Base-by-base conservation (phyloP, 139 green algal species). In the Spirogloea muscicola region DNA sequence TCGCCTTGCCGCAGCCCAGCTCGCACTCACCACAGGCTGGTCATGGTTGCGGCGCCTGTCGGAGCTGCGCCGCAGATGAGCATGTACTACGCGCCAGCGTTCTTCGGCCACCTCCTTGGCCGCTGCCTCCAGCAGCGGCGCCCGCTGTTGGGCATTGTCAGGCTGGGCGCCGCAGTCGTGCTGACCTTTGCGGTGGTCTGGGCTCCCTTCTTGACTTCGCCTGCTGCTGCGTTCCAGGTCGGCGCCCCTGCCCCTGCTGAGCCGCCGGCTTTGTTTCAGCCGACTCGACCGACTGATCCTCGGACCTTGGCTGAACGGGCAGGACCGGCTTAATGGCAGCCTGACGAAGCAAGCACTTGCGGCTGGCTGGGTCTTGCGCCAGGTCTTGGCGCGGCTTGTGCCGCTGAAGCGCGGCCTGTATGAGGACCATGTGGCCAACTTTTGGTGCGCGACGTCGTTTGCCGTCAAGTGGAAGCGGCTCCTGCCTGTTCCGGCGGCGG, bases 361-460 rank as follows among this genome's bases (percentile, higher is more conserved):
- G 16, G 44, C 16, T 18, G 13, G 13, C 16, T 46, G n/a, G n/a
- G n/a, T n/a, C 16, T 25, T 29, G 9, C 37, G 64, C 36, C 34
- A 84, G 43, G 84, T 92, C 49, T 42, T 96, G 13, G 29, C 48
- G 0, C 85, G 94, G 27, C 82, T 99, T 33, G 88, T 93, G 52
- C 94, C 94, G 1, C 58, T 96, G 1, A 62, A 82, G 9, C 85
- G 94, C 0, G 94, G 94, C 0, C 79, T 99, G 46, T 99, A 87
- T 79, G 94, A 99, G 68, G 94, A 99, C 71, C 97, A 99, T 82
- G 91, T 99, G 10, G 86, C 93, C 61, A 99, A 98, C 79, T 97
- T 94, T 58, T 98, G 94, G 94, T 98, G 93, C 72, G 80, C 74
- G 1, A 90, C 84, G 3, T 89, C 84, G 5, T 69, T 89, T 2